These are phyloP conservation scores for Mucor ambiguus DNA, from an alignment of 371 early-diverging fungal genomes.

Conservation along the genomic window DNA sequence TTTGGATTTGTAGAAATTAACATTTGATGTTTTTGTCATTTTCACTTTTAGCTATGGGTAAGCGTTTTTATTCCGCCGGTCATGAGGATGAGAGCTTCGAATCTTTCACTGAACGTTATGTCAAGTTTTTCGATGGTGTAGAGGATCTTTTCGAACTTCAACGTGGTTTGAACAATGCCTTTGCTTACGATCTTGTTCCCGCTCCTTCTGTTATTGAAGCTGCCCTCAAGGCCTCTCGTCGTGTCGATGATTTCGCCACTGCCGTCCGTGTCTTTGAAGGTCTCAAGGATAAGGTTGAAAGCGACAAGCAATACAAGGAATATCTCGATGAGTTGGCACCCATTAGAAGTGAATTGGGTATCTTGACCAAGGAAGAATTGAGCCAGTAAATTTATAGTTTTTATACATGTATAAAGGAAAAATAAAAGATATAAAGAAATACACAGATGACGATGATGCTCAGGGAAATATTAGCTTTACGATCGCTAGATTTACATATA, in stretches of 20 bases:
- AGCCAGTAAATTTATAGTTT: constrained; percentile 50
- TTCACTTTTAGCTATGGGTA: constrained; percentile 36
- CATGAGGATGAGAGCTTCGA: constrained; percentile 82
- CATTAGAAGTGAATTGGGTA: constrained; percentile 83
- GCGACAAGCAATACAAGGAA: constrained; percentile 81
- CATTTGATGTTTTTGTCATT: background rate
- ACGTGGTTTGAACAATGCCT: constrained; percentile 96
- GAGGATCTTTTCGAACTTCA: constrained; percentile 97
- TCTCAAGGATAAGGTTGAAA: constrained; percentile 86
- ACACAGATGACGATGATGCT: background rate
- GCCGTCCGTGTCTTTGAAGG: constrained; percentile 95
- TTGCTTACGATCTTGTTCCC: constrained; percentile 95
- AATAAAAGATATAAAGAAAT: constrained; percentile 2
- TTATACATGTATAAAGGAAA: constrained; percentile 7
- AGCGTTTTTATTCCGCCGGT: constrained; percentile 66
- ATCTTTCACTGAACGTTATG: constrained; percentile 79
- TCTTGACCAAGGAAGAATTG: constrained; percentile 87
- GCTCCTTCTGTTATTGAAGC: constrained; percentile 85
- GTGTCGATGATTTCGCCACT: constrained; percentile 91
- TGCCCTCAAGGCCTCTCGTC: constrained; percentile 87
- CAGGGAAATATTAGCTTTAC: background rate
- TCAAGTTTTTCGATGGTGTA: constrained; percentile 87
- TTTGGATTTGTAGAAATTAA: constrained; percentile 4
- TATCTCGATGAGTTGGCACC: constrained; percentile 89
- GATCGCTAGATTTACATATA: background rate